Conservation (phyloP, 306 rosid genomes). For the Pyrus bretschneideri region DNA sequence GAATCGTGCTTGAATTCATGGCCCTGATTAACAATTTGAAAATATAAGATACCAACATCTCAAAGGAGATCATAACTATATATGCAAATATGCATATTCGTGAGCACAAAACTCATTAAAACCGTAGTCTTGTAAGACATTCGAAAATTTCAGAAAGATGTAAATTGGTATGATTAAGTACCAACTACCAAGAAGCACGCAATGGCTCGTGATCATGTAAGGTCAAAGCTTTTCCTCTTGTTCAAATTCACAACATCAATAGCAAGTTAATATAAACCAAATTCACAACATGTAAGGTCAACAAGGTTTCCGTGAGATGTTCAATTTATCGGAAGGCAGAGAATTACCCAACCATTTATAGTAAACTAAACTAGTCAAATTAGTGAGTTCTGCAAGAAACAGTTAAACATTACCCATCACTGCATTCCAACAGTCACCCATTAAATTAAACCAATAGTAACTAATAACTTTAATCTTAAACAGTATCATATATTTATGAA, state of each 20-base stretch:
- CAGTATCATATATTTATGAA: neutral
- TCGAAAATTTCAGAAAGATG: neutral
- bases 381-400: neutral
- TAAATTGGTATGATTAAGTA: neutral
- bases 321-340: neutral
- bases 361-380: neutral
- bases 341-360: neutral
- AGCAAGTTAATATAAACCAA: neutral
- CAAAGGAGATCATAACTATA: neutral
- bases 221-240: neutral
- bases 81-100: neutral
- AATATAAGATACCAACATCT: neutral
- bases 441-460: conserved; percentile 3
- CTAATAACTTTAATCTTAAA: neutral
- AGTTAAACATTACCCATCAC: neutral
- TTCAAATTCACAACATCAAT: neutral
- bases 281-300: neutral
- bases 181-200: neutral
- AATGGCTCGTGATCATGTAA: neutral
- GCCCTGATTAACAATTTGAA: neutral
- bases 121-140: neutral
- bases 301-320: neutral
- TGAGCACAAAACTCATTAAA: neutral
- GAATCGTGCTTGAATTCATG: neutral
- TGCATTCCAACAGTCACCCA: neutral